A percentile compares a stretch with the other conserved stretches of the same genome.
Evolutionary conservation across 2,329 filamentous ascomycete genomes (phyloP).

Genomic region (Penicillium sp.): DNA sequence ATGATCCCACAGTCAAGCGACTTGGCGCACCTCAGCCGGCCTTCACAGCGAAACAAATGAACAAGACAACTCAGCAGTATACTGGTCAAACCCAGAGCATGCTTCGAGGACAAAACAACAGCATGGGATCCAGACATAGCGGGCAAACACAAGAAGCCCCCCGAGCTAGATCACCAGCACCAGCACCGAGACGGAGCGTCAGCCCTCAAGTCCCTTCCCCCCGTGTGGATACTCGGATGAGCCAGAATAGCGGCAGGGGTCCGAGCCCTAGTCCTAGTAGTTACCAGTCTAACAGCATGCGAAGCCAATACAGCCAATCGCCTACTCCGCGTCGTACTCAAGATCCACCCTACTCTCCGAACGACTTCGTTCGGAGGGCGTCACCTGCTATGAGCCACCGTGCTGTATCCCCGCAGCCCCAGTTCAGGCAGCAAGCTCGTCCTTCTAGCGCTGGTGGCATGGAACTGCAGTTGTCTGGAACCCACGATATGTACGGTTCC

Average conservation of each 20-base stretch:
- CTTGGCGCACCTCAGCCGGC: conserved; percentile 88
- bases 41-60: conserved; percentile 91
- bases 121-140: conserved; percentile 50
- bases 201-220: conserved; percentile 29
- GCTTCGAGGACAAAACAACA: conserved; percentile 52
- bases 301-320: conserved; percentile 38
- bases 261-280: conserved; percentile 44
- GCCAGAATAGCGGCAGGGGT: conserved; percentile 41
- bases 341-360: conserved; percentile 44
- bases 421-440: conserved; percentile 49
- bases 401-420: conserved; percentile 52
- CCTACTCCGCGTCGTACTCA: conserved; percentile 34
- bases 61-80: conserved; percentile 88
- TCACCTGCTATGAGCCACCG: conserved; percentile 41
- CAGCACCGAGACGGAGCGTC: conserved; percentile 59
- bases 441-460: conserved; percentile 55
- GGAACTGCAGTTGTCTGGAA: conserved; percentile 64
- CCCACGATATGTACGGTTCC: conserved; percentile 54
- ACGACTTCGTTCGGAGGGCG: conserved; percentile 37
- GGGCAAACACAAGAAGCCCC: conserved; percentile 43
- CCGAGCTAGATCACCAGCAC: conserved; percentile 61
- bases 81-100: conserved; percentile 77
- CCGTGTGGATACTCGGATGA: conserved; percentile 34
- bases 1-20: conserved; percentile 67
- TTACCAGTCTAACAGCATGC: conserved; percentile 44